Conservation (phyloP, 345 rosid species). For the Lepidium sativum region DNA sequence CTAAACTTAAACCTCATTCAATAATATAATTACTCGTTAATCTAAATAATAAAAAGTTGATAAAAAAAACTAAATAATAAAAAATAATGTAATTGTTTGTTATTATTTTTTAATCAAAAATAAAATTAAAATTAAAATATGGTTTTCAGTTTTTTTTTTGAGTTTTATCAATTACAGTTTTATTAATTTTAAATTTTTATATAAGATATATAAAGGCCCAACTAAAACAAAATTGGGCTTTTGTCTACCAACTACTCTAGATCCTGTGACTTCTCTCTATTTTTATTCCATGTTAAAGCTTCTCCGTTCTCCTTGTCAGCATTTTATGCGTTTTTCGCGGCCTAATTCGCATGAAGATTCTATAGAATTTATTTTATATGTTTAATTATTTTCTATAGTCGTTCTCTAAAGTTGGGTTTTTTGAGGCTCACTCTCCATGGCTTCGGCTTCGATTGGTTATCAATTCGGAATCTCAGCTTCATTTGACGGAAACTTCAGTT, state of each 20-base stretch:
- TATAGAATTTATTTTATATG: not conserved
- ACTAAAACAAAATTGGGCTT: too few species aligned
- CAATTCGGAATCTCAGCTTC: conserved; percentile 38
- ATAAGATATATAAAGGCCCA: too few species aligned
- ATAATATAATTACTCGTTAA: too few species aligned
- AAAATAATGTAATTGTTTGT: too few species aligned
- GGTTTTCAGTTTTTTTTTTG: too few species aligned
- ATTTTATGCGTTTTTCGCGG: not conserved
- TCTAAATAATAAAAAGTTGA: too few species aligned
- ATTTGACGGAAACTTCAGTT: conserved; percentile 24
- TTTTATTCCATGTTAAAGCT: not conserved
- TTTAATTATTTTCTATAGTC: not conserved
- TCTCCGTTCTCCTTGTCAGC: not conserved
- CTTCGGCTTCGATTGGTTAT: conserved; percentile 37
- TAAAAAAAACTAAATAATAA: too few species aligned
- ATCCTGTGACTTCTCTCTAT: not conserved
- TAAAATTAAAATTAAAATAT: too few species aligned
- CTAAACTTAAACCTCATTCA: too few species aligned
- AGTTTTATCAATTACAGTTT: too few species aligned
- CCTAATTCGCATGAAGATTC: not conserved
- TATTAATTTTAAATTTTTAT: too few species aligned
- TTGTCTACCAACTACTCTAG: not conserved
- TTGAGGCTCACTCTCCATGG: conserved; percentile 37
- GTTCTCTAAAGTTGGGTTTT: not conserved
- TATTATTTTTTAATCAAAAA: too few species aligned